phyloP scores from a whole-genome alignment of 768 basidiomycete species.

The Hydnomerulius pinastri region DNA sequence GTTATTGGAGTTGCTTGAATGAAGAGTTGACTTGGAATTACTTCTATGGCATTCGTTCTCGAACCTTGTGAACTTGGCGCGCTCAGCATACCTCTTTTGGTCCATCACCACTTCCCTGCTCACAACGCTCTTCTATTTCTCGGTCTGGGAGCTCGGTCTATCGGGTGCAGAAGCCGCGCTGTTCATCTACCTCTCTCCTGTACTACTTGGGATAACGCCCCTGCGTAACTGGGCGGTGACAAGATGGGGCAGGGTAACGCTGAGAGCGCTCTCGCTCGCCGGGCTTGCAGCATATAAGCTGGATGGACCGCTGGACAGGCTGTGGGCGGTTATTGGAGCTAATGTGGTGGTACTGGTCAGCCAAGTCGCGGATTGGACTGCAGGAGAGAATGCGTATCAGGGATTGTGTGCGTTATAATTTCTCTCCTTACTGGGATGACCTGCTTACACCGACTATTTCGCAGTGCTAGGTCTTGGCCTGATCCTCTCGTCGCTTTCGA shows the following conservation, averaged over 20 bases:
- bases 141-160: slow-evolving; percentile 86
- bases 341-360: slow-evolving; percentile 51
- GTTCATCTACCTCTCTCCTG: slow-evolving; percentile 69
- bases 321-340: slow-evolving; percentile 58
- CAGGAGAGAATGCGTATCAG: slow-evolving; percentile 45
- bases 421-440: background rate
- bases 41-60: too few species aligned
- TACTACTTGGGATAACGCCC: slow-evolving; percentile 51
- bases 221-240: slow-evolving; percentile 49
- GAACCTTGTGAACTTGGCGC: background rate
- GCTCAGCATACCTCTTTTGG: slow-evolving; percentile 76
- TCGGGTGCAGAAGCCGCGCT: slow-evolving; percentile 81
- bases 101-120: slow-evolving; percentile 79
- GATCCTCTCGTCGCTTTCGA: slow-evolving; percentile 64
- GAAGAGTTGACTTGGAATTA: too few species aligned
- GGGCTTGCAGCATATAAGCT: slow-evolving; percentile 57
- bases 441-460: background rate
- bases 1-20: background rate
- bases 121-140: slow-evolving; percentile 87
- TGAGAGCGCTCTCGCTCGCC: slow-evolving; percentile 51
- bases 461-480: slow-evolving; percentile 70
- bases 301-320: slow-evolving; percentile 51
- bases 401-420: slow-evolving; percentile 47
- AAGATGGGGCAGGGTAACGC: slow-evolving; percentile 46
- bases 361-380: slow-evolving; percentile 56